Evolutionary conservation across 1,139 yeast genomes (phyloP).

Genomic region (Lodderomyces parapsilosis): DNA sequence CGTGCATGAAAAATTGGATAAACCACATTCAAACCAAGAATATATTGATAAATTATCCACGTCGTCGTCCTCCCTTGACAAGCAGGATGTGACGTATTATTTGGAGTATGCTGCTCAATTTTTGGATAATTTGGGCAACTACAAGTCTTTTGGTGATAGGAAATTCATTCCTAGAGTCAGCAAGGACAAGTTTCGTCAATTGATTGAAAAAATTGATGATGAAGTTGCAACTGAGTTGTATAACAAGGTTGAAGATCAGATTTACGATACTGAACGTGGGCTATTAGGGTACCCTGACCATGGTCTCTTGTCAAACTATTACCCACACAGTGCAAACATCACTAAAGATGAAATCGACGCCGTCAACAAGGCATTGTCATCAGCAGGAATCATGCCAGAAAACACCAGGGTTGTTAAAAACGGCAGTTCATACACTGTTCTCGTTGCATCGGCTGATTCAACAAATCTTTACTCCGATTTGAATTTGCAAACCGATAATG

Average conservation of each 20-base stretch:
- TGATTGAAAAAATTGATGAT: constrained; percentile 44
- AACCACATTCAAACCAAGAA: constrained; percentile 39
- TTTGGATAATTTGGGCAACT: constrained; percentile 78
- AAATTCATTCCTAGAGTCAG: constrained; percentile 72
- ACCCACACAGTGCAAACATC: constrained; percentile 50
- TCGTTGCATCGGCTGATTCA: constrained; percentile 58
- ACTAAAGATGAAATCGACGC: constrained; percentile 63
- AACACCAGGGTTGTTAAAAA: constrained; percentile 70
- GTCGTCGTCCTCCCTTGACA: too few relatives aligned
- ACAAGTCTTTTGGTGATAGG: constrained; percentile 85
- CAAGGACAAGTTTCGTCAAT: constrained; percentile 44
- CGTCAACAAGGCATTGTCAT: constrained; percentile 62
- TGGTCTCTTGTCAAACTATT: constrained; percentile 76
- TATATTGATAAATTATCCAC: constrained; percentile 35
- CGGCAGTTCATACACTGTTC: constrained; percentile 48
- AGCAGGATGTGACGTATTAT: constrained; percentile 43
- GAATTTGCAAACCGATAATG: constrained; percentile 28
- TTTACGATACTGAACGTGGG: constrained; percentile 52
- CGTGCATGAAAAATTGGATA: constrained; percentile 52
- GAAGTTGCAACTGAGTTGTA: constrained; percentile 38
- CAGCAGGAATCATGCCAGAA: constrained; percentile 71
- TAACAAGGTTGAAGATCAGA: constrained; percentile 40
- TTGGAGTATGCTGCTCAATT: constrained; percentile 82
- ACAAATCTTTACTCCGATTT: constrained; percentile 24
- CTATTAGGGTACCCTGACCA: constrained; percentile 77